Percentiles rank a stretch among this genome's conserved stretches.
Evolutionary conservation across 345 rosid genomes (phyloP).

Genomic region (Pistacia integerrima): DNA sequence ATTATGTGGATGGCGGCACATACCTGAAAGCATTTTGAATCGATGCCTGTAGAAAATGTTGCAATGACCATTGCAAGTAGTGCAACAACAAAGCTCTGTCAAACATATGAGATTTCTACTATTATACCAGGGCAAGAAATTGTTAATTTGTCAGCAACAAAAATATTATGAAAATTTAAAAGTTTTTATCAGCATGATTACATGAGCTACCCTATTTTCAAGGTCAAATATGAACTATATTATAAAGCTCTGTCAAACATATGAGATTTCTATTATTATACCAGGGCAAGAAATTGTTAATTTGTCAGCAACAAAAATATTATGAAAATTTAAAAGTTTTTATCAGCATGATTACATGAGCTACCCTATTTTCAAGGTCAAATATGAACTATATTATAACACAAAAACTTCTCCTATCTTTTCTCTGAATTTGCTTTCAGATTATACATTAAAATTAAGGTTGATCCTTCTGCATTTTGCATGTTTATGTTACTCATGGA

Average conservation of each 20-base stretch:
- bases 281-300: not conserved
- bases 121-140: not conserved
- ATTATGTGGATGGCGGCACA: slow-evolving; percentile 12
- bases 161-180: not conserved
- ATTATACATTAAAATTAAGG: not conserved
- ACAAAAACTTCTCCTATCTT: not conserved
- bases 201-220: not conserved
- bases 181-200: not conserved
- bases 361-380: not conserved
- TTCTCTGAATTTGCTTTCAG: not conserved
- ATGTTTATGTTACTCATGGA: not conserved
- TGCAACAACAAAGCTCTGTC: slow-evolving; percentile 88
- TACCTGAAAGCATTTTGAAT: slow-evolving; percentile 95
- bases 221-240: no score
- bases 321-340: not conserved
- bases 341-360: not conserved
- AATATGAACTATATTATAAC: not conserved
- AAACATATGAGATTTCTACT: slow-evolving; percentile 5
- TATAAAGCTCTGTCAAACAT: slow-evolving; percentile 72
- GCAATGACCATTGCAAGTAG: slow-evolving; percentile 87
- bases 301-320: not conserved
- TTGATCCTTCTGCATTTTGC: not conserved
- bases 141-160: not conserved
- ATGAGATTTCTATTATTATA: not conserved
- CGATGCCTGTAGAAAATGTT: slow-evolving; percentile 94